phyloP scores from a whole-genome alignment of 441 rosid species.

The Eruca vesicaria region DNA sequence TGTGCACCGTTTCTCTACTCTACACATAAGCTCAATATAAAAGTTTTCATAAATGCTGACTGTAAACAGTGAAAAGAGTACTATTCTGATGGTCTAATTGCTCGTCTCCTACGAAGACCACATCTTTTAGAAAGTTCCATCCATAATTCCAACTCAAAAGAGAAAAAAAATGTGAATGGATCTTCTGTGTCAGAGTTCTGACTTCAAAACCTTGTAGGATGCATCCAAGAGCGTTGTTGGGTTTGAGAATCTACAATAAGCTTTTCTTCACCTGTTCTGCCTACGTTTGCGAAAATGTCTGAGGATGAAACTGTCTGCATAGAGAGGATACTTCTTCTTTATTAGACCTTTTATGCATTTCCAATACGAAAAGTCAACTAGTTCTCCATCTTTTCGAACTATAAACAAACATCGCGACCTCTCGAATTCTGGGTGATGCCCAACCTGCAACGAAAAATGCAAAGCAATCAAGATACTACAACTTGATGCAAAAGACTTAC shows the following conservation, averaged over 20 bases:
- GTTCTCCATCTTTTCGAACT: conserved; percentile 74
- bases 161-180: conserved; percentile 1
- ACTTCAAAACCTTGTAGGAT: conserved; percentile 25
- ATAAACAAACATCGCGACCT: conserved; percentile 80
- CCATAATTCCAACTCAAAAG: conserved; percentile 12
- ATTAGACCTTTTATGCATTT: conserved; percentile 94
- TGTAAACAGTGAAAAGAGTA: conserved; percentile 6
- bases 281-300: conserved; percentile 73
- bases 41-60: conserved; percentile 3
- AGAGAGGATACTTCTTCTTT: conserved; percentile 83
- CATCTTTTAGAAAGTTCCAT: conserved; percentile 12
- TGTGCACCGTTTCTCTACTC: conserved; percentile 1
- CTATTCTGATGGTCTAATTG: conserved; percentile 3
- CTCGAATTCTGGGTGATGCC: conserved; percentile 79
- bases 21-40: conserved; percentile 17
- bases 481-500: not conserved
- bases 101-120: conserved; percentile 13
- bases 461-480: not conserved
- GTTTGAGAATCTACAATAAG: conserved; percentile 21
- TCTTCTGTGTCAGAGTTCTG: conserved; percentile 10
- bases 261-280: conserved; percentile 39
- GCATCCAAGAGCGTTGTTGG: conserved; percentile 1
- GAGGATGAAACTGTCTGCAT: conserved; percentile 88
- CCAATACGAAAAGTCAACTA: conserved; percentile 91
- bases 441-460: conserved; percentile 51